Conservation (phyloP, 2,329 filamentous ascomycete species). For the Polychaeton citri region DNA sequence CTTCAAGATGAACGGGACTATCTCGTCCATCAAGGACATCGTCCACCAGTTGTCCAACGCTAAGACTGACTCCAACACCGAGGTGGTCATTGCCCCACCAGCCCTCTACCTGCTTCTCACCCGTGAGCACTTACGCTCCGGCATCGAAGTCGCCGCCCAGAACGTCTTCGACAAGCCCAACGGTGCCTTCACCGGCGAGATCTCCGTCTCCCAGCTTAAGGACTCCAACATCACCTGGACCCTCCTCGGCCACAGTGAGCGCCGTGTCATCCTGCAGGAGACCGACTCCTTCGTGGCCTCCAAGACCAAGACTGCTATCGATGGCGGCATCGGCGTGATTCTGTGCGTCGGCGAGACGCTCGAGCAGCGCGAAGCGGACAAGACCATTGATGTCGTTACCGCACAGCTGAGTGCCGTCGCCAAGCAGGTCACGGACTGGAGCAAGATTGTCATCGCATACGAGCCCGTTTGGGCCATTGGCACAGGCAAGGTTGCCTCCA, state of each 20-base stretch:
- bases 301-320: constrained; percentile 89
- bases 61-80: constrained; percentile 59
- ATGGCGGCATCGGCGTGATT: constrained; percentile 79
- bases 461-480: constrained; percentile 95
- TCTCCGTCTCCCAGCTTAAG: constrained; percentile 80
- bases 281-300: constrained; percentile 68
- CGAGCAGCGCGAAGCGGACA: constrained; percentile 74
- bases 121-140: constrained; percentile 61
- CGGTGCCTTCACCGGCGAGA: constrained; percentile 94
- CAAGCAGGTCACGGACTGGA: constrained; percentile 74
- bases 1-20: constrained; percentile 83
- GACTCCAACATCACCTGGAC: constrained; percentile 82
- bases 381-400: constrained; percentile 78
- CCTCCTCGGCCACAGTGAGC: constrained; percentile 89
- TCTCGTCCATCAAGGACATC: constrained; percentile 81
- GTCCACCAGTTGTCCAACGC: constrained; percentile 79
- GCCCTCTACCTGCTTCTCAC: constrained; percentile 80
- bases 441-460: constrained; percentile 90
- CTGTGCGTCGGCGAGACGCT: constrained; percentile 95
- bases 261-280: constrained; percentile 80
- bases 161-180: constrained; percentile 86
- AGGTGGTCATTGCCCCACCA: constrained; percentile 90
- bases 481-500: constrained; percentile 85
- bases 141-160: constrained; percentile 80
- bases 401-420: constrained; percentile 72